Conservation (phyloP, 2,329 filamentous ascomycete species). For the Celoporthe dispersa region DNA sequence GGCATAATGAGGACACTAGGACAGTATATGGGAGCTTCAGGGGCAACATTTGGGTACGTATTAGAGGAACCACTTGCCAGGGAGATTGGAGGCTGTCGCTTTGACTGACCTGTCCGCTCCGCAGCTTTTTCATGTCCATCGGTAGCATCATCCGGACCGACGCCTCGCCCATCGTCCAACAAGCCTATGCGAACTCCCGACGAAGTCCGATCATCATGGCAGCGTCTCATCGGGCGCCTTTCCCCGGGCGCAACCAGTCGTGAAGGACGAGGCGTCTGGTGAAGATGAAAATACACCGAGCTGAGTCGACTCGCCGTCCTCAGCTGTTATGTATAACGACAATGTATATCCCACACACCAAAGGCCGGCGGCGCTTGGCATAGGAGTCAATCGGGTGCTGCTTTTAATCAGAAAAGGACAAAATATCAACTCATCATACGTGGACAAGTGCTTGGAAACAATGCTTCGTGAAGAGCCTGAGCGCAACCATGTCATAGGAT, state of each 20-base stretch:
- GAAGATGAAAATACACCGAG: constrained; percentile 8
- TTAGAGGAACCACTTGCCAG: background rate
- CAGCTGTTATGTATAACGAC: background rate
- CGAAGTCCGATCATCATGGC: constrained; percentile 73
- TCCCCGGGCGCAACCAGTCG: constrained; percentile 29
- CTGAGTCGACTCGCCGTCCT: constrained; percentile 1
- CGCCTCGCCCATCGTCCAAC: constrained; percentile 73
- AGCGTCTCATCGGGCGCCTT: constrained; percentile 43
- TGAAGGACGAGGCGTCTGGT: background rate
- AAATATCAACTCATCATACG: background rate
- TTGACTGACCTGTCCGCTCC: constrained; percentile 22
- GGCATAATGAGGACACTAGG: constrained; percentile 93
- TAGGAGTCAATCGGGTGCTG: background rate
- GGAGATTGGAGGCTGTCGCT: background rate
- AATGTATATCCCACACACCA: constrained; percentile 9
- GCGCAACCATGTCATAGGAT: background rate
- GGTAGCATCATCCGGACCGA: constrained; percentile 96
- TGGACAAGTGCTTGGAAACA: background rate
- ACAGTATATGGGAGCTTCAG: constrained; percentile 95
- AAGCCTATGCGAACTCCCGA: constrained; percentile 76
- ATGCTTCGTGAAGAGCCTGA: background rate
- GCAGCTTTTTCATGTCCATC: constrained; percentile 96
- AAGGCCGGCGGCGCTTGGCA: constrained; percentile 11
- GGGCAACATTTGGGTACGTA: constrained; percentile 89
- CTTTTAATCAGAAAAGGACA: background rate